phyloP scores from a whole-genome alignment of 148 eudicot species.

The Chenopodium album region DNA sequence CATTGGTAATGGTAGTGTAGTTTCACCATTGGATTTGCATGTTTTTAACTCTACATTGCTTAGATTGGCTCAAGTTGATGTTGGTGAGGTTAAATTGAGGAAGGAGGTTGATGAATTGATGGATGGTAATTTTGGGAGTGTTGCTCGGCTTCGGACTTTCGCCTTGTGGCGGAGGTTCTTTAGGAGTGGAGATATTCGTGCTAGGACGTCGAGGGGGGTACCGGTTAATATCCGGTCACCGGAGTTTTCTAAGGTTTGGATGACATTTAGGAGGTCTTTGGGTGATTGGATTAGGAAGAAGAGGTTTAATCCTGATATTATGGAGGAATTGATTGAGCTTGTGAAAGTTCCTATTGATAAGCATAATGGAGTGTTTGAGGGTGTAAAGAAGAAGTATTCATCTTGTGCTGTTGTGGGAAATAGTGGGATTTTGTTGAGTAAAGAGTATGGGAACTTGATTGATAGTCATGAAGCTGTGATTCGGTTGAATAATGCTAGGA shows the following conservation, averaged over 20 bases:
- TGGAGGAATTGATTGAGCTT: slow-evolving; percentile 45
- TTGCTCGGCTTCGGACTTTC: slow-evolving; percentile 39
- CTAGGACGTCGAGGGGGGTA: slow-evolving; percentile 36
- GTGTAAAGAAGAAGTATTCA: slow-evolving; percentile 34
- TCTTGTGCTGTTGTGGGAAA: slow-evolving; percentile 96
- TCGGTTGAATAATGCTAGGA: slow-evolving; percentile 78
- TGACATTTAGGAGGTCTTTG: slow-evolving; percentile 41
- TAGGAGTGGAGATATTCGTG: slow-evolving; percentile 24
- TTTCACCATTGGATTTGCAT: slow-evolving; percentile 29
- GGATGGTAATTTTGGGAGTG: slow-evolving; percentile 42
- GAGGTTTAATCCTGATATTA: slow-evolving; percentile 38
- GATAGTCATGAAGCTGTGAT: slow-evolving; percentile 75
- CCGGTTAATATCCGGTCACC: slow-evolving; percentile 45
- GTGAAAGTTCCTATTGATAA: slow-evolving; percentile 38
- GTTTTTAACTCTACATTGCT: slow-evolving; percentile 57
- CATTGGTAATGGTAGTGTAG: slow-evolving; percentile 12
- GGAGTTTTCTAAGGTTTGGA: slow-evolving; percentile 36
- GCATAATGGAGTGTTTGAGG: slow-evolving; percentile 22
- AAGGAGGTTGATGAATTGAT: slow-evolving; percentile 50
- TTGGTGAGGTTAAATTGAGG: slow-evolving; percentile 42
- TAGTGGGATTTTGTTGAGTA: slow-evolving; percentile 73
- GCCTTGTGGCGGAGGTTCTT: slow-evolving; percentile 43
- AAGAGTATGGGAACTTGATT: slow-evolving; percentile 49
- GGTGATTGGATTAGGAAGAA: slow-evolving; percentile 58
- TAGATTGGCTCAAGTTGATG: slow-evolving; percentile 51